A percentile compares a stretch with the other conserved stretches of the same genome.
Conservation (phyloP, 179 eudicot genomes). For the Sideroxylon spinosum region DNA sequence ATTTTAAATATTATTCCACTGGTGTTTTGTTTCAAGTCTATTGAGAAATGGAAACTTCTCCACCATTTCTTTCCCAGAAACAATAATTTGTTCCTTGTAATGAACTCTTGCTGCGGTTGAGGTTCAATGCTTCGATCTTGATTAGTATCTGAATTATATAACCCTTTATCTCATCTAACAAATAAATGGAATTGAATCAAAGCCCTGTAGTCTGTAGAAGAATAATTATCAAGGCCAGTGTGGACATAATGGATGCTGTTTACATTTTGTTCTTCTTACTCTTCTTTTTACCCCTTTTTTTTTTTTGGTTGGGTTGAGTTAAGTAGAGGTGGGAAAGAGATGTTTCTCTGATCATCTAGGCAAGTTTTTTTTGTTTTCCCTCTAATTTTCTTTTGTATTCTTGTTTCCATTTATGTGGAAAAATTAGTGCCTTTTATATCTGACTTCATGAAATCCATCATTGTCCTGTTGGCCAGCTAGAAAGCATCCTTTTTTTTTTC, state of each 20-base stretch:
- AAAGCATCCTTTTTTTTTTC: not conserved
- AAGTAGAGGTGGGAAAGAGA: not conserved
- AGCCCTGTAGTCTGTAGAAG: not conserved
- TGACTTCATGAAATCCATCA: not conserved
- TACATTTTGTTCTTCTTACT: not conserved
- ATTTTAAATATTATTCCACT: too few species aligned
- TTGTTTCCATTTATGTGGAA: not conserved
- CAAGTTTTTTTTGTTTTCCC: not conserved
- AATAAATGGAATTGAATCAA: not conserved
- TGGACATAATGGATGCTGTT: not conserved
- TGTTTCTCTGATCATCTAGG: not conserved
- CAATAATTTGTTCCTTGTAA: too few species aligned
- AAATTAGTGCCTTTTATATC: not conserved
- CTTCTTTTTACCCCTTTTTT: not conserved
- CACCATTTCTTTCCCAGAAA: too few species aligned
- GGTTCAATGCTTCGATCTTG: not conserved
- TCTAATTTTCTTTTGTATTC: not conserved
- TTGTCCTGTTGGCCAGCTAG: slow-evolving; percentile 1
- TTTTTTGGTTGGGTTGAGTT: not conserved
- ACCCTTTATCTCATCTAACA: not conserved
- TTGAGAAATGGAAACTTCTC: too few species aligned
- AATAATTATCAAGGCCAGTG: not conserved
- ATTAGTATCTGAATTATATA: not conserved
- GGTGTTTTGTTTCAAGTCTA: too few species aligned
- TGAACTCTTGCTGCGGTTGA: not conserved